Base-by-base conservation (phyloP, 164 flowering plant species). In the Taxillus chinensis region DNA sequence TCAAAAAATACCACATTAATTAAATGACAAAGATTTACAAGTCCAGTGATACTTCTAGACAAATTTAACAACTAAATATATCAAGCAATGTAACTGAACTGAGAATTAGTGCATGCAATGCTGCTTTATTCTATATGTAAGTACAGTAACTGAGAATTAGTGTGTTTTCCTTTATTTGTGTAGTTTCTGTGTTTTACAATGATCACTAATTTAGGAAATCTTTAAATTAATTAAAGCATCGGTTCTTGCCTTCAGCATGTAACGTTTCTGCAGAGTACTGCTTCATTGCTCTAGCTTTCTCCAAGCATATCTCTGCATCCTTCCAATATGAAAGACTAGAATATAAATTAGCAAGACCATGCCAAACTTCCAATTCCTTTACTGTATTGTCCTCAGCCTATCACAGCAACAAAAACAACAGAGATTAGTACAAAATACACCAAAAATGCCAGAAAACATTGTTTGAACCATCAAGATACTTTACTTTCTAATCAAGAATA, bases 341-440 rank as follows among this genome's bases (percentile, higher is more conserved):
- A 71, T 93, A 93, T 39, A 93, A 69, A 65, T 74, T 79, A 57
- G 99, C 91, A 42, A 93, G 89, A 59, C 84, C 96, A 67, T 81
- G 87, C 99, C 99, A 93, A 62, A 93, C 91, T 77, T 93, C 96
- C 77, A 75, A 83, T 64, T 93, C 99, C 64, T 75, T 74, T n/a
- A 80, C 76, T 53, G 71, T 83, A 68, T 81, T 83, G 59, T 84
- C 86, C 60, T 80, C 79, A 42, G 63, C 65, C 83, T 79, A 57
- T 66, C 51, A 50, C 9, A 13, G 55, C 4, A 40, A n/a, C 41
- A 3, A 48, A 65, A 48, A 51, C 27, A n/a, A 13, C 51, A 53
- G 2, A 41, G 10, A 64, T 43, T 9, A 64, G 62, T 54, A 27
- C 15, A 53, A 12, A 40, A 45, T 40, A 64, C 42, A 42, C 64